Base-by-base conservation (phyloP, 2,329 filamentous ascomycete species). In the Mollisia scopiformis region DNA sequence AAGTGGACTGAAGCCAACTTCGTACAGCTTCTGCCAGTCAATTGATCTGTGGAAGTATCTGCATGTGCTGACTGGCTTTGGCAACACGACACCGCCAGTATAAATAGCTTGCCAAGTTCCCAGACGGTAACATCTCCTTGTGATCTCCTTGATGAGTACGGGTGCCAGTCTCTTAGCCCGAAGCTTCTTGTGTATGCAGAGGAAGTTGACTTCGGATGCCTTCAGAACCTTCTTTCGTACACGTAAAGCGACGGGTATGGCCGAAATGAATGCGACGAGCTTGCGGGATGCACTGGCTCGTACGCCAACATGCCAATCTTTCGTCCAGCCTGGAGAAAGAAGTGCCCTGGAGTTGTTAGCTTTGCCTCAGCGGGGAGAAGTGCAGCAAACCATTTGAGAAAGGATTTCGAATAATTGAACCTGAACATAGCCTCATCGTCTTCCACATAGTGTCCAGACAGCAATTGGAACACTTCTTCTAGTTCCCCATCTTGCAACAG, bases 131-230 rank as follows among this genome's bases (percentile, higher is more conserved):
- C 92, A 96, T 65, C 93, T 86, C 51, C 95, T 89, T 5, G 95
- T 99, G 70, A 99, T 92, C 75, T 99, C 95, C 77, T 97, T 97
- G 81, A 99, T 99, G 56, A 99, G 86, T 1, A 98, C 90, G 0
- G 95, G 95, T 0, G 95, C 88, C 46, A 99, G 86, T 57, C 95
- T 89, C 81, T 98, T 97, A 60, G 91, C 88, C 54, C 95, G 91
- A 31, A 99, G 87, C 79, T 98, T 98, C 83, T 98, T 98, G 83
- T 99, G 95, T 58, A 99, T 89, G 73, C 93, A 96, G 67, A 99
- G 88, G 78, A 98, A 99, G 81, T 99, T 99, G 78, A 99, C 95
- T 76, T 99, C 95, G 52, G 91, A 93, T 68, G 91, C 89, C 64
- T 88, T 85, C 62, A 99, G 78, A 59, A 85, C 79, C 62, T 90